Percentiles rank a stretch among this genome's conserved stretches.
Evolutionary conservation across 331 rosid genomes (phyloP).

Genomic region (Pyracantha coccinea): DNA sequence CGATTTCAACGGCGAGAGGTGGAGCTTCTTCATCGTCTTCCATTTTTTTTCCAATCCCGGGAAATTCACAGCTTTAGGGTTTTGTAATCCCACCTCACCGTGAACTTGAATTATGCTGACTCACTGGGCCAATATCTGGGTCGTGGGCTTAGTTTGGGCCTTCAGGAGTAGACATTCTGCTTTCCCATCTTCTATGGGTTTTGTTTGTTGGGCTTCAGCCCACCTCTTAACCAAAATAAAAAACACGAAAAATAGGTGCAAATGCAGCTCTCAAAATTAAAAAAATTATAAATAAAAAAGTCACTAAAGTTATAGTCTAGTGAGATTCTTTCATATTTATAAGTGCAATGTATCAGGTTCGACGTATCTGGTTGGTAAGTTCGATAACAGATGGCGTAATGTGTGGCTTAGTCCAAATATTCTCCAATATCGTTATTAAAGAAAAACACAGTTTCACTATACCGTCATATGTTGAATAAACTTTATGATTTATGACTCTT

Average conservation of each 20-base stretch:
- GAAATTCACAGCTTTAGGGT: not conserved
- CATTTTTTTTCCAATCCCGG: slow-evolving; percentile 22
- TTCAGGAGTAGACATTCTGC: not conserved
- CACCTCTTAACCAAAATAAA: not conserved
- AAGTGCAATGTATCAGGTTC: no score
- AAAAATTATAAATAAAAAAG: not conserved
- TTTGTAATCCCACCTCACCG: not conserved
- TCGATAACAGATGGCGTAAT: no score
- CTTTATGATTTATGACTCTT: no score
- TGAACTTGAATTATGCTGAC: not conserved
- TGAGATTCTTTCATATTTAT: no score
- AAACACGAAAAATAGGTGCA: not conserved
- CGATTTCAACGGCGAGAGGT: slow-evolving; percentile 74
- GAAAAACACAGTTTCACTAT: no score
- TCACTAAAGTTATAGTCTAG: fast-evolving
- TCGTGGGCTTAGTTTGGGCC: not conserved
- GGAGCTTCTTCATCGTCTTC: slow-evolving; percentile 72
- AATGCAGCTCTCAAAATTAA: not conserved
- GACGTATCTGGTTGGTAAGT: no score
- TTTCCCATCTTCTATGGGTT: not conserved
- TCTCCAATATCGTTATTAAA: no score
- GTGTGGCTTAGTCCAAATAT: no score
- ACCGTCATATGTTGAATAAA: no score
- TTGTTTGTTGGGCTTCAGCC: not conserved
- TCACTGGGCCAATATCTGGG: not conserved